A percentile compares a stretch with the other conserved stretches of the same genome.
Conservation (phyloP, 169 alveolate species). For the Cryptosporidium xiaoi region DNA sequence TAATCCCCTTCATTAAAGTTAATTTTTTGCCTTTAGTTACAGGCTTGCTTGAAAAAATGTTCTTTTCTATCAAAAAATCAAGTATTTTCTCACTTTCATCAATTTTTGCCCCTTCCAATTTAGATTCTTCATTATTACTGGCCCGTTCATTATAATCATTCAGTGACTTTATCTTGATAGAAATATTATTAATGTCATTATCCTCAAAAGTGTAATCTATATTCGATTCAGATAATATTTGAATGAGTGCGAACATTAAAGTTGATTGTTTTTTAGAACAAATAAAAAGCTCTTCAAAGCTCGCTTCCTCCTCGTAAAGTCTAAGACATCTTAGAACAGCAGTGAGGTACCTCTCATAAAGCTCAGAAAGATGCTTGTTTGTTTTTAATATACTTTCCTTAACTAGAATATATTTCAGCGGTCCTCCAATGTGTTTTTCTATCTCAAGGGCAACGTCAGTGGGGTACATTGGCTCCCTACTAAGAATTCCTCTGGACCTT, state of each 20-base stretch:
- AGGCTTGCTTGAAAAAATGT: not conserved
- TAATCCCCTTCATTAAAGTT: too few relatives aligned
- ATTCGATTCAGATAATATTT: not conserved
- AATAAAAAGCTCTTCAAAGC: constrained; percentile 21
- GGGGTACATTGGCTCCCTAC: constrained; percentile 9
- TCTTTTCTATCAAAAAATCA: not conserved
- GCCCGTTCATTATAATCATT: not conserved
- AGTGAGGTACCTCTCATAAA: not conserved
- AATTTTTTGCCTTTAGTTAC: not conserved
- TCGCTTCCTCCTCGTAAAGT: constrained; percentile 2
- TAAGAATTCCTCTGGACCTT: constrained; percentile 39
- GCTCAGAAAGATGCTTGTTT: not conserved
- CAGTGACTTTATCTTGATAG: too few relatives aligned
- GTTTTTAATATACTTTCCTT: not conserved
- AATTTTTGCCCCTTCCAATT: not conserved
- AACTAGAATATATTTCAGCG: constrained; percentile 2
- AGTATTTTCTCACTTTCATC: constrained; percentile 11
- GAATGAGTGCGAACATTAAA: constrained; percentile 1
- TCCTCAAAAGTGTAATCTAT: constrained; percentile 4
- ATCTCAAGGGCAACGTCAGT: constrained; percentile 13
- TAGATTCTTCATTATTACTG: not conserved
- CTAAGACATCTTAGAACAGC: constrained; percentile 3
- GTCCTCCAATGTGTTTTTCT: constrained; percentile 37
- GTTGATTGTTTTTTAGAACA: constrained; percentile 22
- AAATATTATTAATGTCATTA: not conserved